Evolutionary conservation across 1,284 basidiomycete genomes (phyloP), one percentile per base, ranked within the genome.

Genomic region (Phellopilus nigrolimitatus): DNA sequence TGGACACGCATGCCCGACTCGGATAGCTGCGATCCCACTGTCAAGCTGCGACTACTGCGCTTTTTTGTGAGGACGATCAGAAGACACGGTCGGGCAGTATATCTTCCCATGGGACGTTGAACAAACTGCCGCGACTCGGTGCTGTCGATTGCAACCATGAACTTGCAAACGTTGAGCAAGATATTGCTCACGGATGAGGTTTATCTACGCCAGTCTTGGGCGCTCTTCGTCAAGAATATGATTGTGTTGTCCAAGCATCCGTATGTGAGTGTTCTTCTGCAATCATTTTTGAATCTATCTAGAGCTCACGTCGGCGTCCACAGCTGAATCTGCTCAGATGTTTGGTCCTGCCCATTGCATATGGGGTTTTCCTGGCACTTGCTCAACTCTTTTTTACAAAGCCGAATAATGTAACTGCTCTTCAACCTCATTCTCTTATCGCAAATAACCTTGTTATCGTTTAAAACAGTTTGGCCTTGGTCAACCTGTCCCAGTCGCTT

Each of bases 191-290:
- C 47, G 36, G 51, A 51, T 24, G 50, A 46, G 38, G 51, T 52
- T n/a, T 52, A 47, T 34, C 45, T 34, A 6, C 71, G 77, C 22
- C 86, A 90, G 66, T 77, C 83, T 55, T 64, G 65, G 8, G 80
- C 78, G 3, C 66, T 90, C 34, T 75, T 79, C 49, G 75, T 78
- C 73, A 90, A 90, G 74, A 88, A 89, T 59, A 86, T 81, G 82
- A 85, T 83, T 47, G 73, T 84, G 13, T 65, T 83, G 25, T 75
- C 73, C 17, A 82, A 79, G 62, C 80, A 82, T 63, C 74, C 79
- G 50, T 68, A 79, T 60, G 84, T 86, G 61, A 65, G 82, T 72
- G 22, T 5, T 42, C 22, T 41, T n/a, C n/a, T n/a, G n/a, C n/a
- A n/a, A n/a, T n/a, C n/a, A n/a, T n/a, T n/a, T n/a, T n/a, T n/a